phyloP scores from a whole-genome alignment of 768 basidiomycete genomes.

The Russula olivacea region DNA sequence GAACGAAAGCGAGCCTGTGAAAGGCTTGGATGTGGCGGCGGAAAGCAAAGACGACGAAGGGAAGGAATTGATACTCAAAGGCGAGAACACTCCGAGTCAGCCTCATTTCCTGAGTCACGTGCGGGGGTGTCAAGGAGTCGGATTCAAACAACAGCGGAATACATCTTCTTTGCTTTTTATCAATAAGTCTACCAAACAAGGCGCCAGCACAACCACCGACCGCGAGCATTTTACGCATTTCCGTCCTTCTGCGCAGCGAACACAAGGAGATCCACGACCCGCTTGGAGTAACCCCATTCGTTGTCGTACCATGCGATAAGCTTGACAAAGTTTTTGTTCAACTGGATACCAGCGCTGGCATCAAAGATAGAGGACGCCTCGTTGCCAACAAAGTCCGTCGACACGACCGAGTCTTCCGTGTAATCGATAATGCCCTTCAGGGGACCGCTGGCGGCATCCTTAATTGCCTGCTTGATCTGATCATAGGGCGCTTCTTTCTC shows the following conservation, averaged over 20 bases:
- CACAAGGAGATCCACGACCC: constrained; percentile 85
- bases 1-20: constrained; percentile 5
- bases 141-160: constrained; percentile 12
- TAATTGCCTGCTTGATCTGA: constrained; percentile 81
- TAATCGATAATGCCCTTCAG: constrained; percentile 78
- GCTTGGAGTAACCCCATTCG: constrained; percentile 90
- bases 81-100: background rate
- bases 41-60: constrained; percentile 19
- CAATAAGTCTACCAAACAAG: constrained; percentile 17
- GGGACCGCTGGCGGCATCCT: constrained; percentile 65
- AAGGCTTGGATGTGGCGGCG: constrained; percentile 15
- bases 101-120: constrained; percentile 14
- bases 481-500: constrained; percentile 85
- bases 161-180: constrained; percentile 14
- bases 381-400: constrained; percentile 86
- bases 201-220: background rate
- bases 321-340: constrained; percentile 94
- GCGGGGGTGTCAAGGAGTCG: background rate
- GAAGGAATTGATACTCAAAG: constrained; percentile 17
- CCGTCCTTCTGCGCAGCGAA: constrained; percentile 73
- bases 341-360: constrained; percentile 84
- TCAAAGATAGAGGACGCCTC: constrained; percentile 86
- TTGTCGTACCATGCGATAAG: constrained; percentile 95
- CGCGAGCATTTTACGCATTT: constrained; percentile 11
- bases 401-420: constrained; percentile 92